A percentile compares a stretch with the other conserved stretches of the same genome.
Evolutionary conservation across 2,329 filamentous ascomycete species (phyloP).

Genomic region (Teratosphaeria destructans): DNA sequence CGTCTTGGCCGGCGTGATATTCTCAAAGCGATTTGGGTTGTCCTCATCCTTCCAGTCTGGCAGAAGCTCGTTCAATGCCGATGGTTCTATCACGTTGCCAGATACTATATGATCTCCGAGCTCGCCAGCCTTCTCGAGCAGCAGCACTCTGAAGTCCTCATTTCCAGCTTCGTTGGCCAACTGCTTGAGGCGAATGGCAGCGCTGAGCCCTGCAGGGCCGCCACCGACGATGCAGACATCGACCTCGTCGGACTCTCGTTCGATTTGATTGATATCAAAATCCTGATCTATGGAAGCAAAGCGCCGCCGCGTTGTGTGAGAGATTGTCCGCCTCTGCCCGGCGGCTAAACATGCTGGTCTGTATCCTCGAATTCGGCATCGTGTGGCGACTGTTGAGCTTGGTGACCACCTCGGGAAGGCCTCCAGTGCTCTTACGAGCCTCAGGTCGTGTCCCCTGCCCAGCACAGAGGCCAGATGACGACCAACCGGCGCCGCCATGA

Average conservation of each 20-base stretch:
- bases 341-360: conserved; percentile 24
- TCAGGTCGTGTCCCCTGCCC: background rate
- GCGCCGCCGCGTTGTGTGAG: conserved; percentile 18
- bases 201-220: conserved; percentile 85
- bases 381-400: conserved; percentile 11
- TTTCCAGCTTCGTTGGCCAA: conserved; percentile 89
- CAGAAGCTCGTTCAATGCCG: conserved; percentile 76
- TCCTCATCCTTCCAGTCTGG: conserved; percentile 87
- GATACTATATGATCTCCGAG: conserved; percentile 91
- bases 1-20: conserved; percentile 69
- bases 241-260: conserved; percentile 85
- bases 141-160: conserved; percentile 84
- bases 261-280: conserved; percentile 45
- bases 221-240: conserved; percentile 96
- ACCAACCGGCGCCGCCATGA: background rate
- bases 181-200: conserved; percentile 91
- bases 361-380: conserved; percentile 16
- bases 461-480: background rate
- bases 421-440: background rate
- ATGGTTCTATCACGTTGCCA: conserved; percentile 87
- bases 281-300: conserved; percentile 29
- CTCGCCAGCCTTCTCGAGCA: conserved; percentile 92
- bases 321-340: conserved; percentile 25
- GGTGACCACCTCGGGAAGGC: conserved; percentile 1
- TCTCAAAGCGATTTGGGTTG: conserved; percentile 78